Percentiles rank a stretch among this genome's conserved stretches.
Evolutionary conservation across 306 rosid species (phyloP).

Genomic region (Phaseolus lunatus): DNA sequence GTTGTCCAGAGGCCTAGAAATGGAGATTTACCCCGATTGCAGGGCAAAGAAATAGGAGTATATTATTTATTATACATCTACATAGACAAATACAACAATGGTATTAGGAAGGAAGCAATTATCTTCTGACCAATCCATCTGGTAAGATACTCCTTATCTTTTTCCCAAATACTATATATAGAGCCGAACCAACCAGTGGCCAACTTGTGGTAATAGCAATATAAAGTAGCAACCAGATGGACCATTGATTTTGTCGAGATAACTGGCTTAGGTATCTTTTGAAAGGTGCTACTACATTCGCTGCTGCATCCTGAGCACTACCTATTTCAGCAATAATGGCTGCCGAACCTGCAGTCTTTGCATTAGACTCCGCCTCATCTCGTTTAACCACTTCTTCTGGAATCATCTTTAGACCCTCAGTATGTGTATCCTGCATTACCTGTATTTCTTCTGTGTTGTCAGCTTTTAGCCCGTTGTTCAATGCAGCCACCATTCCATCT

Average conservation of each 20-base stretch:
- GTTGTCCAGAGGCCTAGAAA: conserved; percentile 18
- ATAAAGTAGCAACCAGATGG: conserved; percentile 80
- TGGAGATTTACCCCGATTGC: conserved; percentile 16
- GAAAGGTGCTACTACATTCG: conserved; percentile 48
- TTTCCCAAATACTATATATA: conserved; percentile 60
- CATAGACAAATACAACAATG: conserved; percentile 35
- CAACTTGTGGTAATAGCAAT: conserved; percentile 78
- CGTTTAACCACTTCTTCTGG: conserved; percentile 33
- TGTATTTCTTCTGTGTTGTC: conserved; percentile 52
- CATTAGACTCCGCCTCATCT: conserved; percentile 45
- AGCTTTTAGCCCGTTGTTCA: conserved; percentile 55
- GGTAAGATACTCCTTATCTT: conserved; percentile 57
- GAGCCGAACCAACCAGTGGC: conserved; percentile 88
- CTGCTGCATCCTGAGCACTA: conserved; percentile 38
- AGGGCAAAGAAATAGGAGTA: conserved; percentile 18
- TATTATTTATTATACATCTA: conserved; percentile 28
- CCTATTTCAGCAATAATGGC: conserved; percentile 33
- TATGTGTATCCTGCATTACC: conserved; percentile 40
- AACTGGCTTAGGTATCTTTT: conserved; percentile 63
- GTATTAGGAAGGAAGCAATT: conserved; percentile 29
- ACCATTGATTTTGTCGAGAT: conserved; percentile 62
- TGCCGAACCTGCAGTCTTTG: conserved; percentile 38
- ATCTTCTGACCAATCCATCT: conserved; percentile 64
- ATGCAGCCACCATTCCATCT: conserved; percentile 89
- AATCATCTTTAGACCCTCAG: conserved; percentile 32